A percentile compares a stretch with the other conserved stretches of the same genome.
Conservation (phyloP, 306 rosid genomes). For the Delonix regia region DNA sequence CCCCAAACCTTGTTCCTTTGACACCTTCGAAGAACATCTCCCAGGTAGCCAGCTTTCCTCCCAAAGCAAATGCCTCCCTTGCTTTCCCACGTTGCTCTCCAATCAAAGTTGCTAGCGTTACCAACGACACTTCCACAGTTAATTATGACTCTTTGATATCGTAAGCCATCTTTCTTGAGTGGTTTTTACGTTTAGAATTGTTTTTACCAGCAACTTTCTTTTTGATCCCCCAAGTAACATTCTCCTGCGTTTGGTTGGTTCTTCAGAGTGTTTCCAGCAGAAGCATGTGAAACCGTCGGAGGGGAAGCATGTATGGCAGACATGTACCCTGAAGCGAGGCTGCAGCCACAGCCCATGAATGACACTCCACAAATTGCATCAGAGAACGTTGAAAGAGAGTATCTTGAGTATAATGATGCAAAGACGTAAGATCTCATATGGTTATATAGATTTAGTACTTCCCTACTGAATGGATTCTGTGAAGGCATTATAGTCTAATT, state of each 20-base stretch:
- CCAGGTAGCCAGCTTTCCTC: slow-evolving; percentile 33
- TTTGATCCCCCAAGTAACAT: background rate
- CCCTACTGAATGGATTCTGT: background rate
- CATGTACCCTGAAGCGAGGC: slow-evolving; percentile 59
- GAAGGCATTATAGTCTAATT: background rate
- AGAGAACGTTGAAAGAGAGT: slow-evolving; percentile 66
- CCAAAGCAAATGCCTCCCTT: slow-evolving; percentile 34
- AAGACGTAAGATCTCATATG: slow-evolving; percentile 50
- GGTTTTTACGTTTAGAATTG: background rate
- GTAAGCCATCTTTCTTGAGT: slow-evolving; percentile 39
- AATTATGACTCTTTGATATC: slow-evolving; percentile 59
- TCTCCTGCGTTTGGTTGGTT: background rate
- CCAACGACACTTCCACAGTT: slow-evolving; percentile 46
- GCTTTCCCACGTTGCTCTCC: slow-evolving; percentile 40
- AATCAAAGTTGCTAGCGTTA: slow-evolving; percentile 37
- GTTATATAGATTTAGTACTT: background rate
- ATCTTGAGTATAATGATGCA: slow-evolving; percentile 60
- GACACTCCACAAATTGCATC: slow-evolving; percentile 16
- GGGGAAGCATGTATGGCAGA: slow-evolving; percentile 73
- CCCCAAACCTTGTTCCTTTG: slow-evolving; percentile 52
- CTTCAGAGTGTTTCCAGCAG: slow-evolving; percentile 64
- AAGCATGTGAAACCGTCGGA: slow-evolving; percentile 77
- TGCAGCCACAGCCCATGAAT: slow-evolving; percentile 40
- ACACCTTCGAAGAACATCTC: slow-evolving; percentile 45
- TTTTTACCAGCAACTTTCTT: background rate